Conservation (phyloP, 2,329 filamentous ascomycete genomes). For the Penicillium thymicola region DNA sequence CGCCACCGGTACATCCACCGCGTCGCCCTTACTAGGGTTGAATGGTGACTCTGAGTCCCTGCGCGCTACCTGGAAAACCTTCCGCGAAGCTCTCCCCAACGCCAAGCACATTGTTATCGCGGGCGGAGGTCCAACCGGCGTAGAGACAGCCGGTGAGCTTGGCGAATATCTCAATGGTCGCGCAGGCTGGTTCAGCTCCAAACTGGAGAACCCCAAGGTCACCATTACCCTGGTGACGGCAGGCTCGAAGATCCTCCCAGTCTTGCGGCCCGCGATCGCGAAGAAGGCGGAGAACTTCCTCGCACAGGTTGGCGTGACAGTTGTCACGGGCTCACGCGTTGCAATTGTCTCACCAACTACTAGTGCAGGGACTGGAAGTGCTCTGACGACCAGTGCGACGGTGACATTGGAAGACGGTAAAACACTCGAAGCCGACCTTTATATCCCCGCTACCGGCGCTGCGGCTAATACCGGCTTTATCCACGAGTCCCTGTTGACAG, state of each 20-base stretch:
- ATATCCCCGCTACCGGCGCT: slow-evolving; percentile 48
- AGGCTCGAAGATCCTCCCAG: slow-evolving; percentile 40
- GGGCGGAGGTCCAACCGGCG: slow-evolving; percentile 31
- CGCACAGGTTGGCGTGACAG: slow-evolving; percentile 46
- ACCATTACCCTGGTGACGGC: slow-evolving; percentile 46
- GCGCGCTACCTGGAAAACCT: slow-evolving; percentile 35
- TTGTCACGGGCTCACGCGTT: slow-evolving; percentile 46
- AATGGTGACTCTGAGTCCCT: slow-evolving; percentile 36
- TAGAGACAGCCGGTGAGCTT: slow-evolving; percentile 51
- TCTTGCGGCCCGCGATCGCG: slow-evolving; percentile 29
- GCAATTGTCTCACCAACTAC: slow-evolving; percentile 27
- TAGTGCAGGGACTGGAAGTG: slow-evolving; percentile 26
- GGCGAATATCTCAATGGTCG: slow-evolving; percentile 52
- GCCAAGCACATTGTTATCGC: slow-evolving; percentile 46
- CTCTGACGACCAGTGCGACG: slow-evolving; percentile 27
- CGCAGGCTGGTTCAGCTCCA: slow-evolving; percentile 36
- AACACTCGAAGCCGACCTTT: slow-evolving; percentile 45
- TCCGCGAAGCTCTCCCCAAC: slow-evolving; percentile 41
- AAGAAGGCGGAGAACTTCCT: slow-evolving; percentile 43
- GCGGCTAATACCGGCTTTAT: slow-evolving; percentile 45
- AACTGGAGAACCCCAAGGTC: slow-evolving; percentile 33
- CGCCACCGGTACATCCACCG: slow-evolving; percentile 48
- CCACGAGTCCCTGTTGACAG: slow-evolving; percentile 25
- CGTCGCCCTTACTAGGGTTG: slow-evolving; percentile 46
- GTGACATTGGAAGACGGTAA: slow-evolving; percentile 43